phyloP scores from a whole-genome alignment of 176 grass and related monocot species.

The Bolboschoenus planiculmis region DNA sequence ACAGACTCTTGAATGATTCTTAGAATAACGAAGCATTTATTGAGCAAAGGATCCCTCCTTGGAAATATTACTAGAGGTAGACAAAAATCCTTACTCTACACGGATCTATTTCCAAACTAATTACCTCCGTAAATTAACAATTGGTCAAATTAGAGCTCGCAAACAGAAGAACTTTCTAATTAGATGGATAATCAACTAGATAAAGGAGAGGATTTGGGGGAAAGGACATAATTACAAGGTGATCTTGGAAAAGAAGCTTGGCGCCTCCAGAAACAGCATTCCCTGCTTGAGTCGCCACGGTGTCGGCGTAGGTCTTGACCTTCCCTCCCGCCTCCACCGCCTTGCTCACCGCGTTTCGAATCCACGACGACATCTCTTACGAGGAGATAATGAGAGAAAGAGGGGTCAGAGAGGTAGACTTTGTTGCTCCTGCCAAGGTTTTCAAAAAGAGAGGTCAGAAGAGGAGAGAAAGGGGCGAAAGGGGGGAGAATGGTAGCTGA shows the following conservation, averaged over 20 bases:
- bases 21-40: background rate
- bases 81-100: background rate
- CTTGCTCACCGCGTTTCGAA: constrained; percentile 86
- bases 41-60: background rate
- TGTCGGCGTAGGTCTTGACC: constrained; percentile 85
- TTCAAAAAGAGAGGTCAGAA: background rate
- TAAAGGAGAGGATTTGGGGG: background rate
- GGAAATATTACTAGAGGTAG: background rate
- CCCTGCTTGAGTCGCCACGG: constrained; percentile 85
- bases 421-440: background rate
- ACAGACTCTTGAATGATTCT: background rate
- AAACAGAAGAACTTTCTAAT: background rate
- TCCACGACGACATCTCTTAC: constrained; percentile 70
- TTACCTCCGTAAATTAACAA: background rate
- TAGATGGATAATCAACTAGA: background rate
- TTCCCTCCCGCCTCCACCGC: constrained; percentile 83
- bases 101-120: background rate
- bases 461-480: background rate
- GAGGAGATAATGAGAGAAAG: background rate
- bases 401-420: background rate
- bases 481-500: constrained; percentile 2
- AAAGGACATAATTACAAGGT: constrained; percentile 41
- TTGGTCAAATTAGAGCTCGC: background rate
- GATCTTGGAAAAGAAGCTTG: constrained; percentile 71
- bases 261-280: constrained; percentile 82